Base-by-base conservation (phyloP, 1,284 basidiomycete species). In the Ganoderma resinaceum region DNA sequence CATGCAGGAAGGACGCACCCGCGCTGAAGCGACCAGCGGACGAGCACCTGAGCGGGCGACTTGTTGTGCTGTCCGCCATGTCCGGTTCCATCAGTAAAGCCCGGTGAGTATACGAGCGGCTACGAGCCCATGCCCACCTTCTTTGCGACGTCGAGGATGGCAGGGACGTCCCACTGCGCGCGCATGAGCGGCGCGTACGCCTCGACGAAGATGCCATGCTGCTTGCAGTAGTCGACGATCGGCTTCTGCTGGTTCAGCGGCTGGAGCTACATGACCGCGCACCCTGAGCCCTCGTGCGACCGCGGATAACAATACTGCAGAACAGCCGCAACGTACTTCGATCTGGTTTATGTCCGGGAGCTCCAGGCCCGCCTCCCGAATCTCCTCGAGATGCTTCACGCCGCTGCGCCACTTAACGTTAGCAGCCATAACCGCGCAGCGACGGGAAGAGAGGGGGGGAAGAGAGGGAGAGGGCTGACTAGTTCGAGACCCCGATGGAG, bases 321-420 rank as follows among this genome's bases (percentile, higher is more conserved):
- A 18, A 37, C 3, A 37, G 12, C 33, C 7, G 33, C 33, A n/a
- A 12, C 55, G 9, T 20, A 88, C 91, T 84, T 96, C 92, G 63
- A 96, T 88, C 77, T 97, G 95, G 79, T 96, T 95, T 61, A 96
- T 89, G 0, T 89, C 83, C 0, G 95, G 95, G 74, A 85, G 79
- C 73, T 88, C 85, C 58, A 85, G 80, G 8, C 90, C 89, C 0
- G 88, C 88, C 0, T 80, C 80, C 63, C 83, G 84, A 40, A 97
- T 89, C 76, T 94, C 91, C 76, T 94, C 86, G 6, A 97, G 84
- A 76, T 97, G 95, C 63, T 89, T 86, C 42, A 93, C 80, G 49
- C 68, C 71, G 26, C 75, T 76, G 38, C 20, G 4, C n/a, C 29
- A 20, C 31, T 6, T 20, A n/a, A 23, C n/a, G 14, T 52, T 4